Conservation (phyloP, 2,329 filamentous ascomycete genomes). For the Apiospora pterosperma region DNA sequence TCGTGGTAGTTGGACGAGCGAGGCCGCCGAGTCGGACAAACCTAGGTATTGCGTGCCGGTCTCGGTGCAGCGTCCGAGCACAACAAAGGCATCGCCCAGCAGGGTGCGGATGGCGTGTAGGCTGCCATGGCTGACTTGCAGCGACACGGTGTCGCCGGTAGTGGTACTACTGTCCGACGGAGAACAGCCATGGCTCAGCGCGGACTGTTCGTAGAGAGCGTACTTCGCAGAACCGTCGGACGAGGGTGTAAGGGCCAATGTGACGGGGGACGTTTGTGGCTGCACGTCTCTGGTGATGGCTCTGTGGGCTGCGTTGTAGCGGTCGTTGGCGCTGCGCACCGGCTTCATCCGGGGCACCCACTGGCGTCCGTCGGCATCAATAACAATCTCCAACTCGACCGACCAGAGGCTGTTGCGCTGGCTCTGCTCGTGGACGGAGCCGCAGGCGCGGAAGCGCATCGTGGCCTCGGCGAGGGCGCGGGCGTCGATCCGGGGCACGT, state of each 20-base stretch:
- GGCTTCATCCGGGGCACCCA: constrained; percentile 8
- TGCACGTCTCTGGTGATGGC: not conserved
- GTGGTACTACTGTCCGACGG: not conserved
- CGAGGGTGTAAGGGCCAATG: not conserved
- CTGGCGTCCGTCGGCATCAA: constrained; percentile 6
- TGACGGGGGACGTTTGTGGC: not conserved
- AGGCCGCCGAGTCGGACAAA: not conserved
- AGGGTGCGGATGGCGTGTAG: not conserved
- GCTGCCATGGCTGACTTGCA: not conserved
- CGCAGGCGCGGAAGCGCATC: too few relatives aligned
- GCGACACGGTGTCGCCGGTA: not conserved
- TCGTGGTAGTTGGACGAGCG: not conserved
- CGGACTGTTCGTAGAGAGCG: not conserved
- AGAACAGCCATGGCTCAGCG: not conserved
- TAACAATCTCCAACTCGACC: constrained; percentile 14
- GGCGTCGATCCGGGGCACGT: constrained; percentile 5
- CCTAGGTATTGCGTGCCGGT: not conserved
- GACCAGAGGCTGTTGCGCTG: constrained; percentile 8
- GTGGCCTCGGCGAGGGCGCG: constrained; percentile 10
- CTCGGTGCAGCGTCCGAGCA: not conserved
- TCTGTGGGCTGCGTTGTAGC: constrained; percentile 10
- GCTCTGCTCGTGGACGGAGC: not conserved
- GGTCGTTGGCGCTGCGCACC: constrained; percentile 13
- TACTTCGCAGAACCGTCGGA: not conserved
- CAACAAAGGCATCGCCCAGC: not conserved